phyloP scores from a whole-genome alignment of 163 green algal genomes.

The Scenedesmus sp. region DNA sequence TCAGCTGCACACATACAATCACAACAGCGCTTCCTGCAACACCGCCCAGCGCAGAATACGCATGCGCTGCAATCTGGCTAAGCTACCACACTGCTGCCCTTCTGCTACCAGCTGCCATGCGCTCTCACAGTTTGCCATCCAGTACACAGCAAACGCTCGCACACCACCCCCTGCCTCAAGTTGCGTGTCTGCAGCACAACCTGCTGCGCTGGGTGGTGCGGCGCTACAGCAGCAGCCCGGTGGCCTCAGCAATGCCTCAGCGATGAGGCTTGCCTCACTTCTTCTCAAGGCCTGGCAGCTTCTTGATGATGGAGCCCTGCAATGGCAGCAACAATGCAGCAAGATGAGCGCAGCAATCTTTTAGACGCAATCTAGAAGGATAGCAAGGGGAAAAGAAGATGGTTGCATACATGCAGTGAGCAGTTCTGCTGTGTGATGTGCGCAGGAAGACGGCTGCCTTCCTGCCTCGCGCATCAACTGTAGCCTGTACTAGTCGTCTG shows the following conservation, averaged over 20 bases:
- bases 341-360: neutral
- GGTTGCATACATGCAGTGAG: too few relatives aligned
- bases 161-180: neutral
- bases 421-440: too few relatives aligned
- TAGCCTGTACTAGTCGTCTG: too few relatives aligned
- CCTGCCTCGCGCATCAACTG: too few relatives aligned
- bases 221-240: neutral
- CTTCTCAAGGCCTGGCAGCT: conserved; percentile 50
- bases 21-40: neutral
- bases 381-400: too few relatives aligned
- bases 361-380: too few relatives aligned
- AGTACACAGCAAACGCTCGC: neutral
- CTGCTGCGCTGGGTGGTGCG: too few relatives aligned
- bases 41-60: neutral
- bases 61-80: neutral
- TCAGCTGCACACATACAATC: neutral
- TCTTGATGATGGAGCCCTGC: conserved; percentile 40
- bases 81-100: neutral
- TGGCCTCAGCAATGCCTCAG: neutral
- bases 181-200: neutral
- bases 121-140: neutral
- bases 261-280: conserved; percentile 15
- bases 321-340: neutral
- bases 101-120: neutral
- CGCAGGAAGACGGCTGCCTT: too few relatives aligned